phyloP scores from a whole-genome alignment of 2,329 filamentous ascomycete species.

The Sporothrix humicola region DNA sequence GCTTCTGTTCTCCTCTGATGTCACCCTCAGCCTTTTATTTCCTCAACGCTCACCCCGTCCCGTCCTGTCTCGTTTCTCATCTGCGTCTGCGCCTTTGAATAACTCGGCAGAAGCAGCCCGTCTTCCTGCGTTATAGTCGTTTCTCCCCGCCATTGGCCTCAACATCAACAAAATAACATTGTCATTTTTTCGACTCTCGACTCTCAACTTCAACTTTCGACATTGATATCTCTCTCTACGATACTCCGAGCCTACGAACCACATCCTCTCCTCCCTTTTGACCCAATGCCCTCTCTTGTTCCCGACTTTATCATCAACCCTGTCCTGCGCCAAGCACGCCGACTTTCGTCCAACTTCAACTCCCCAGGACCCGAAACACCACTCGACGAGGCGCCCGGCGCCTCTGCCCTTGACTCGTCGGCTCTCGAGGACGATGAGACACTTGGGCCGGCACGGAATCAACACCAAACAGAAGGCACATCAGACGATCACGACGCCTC shows the following conservation, averaged over 20 bases:
- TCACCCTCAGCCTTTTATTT: background rate
- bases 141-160: slow-evolving; percentile 11
- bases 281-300: slow-evolving; percentile 65
- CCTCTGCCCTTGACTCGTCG: slow-evolving; percentile 30
- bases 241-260: no score
- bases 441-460: slow-evolving; percentile 36
- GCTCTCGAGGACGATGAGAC: slow-evolving; percentile 37
- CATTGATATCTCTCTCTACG: no score
- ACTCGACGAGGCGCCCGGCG: slow-evolving; percentile 40
- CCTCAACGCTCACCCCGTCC: background rate
- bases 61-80: background rate
- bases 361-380: slow-evolving; percentile 45
- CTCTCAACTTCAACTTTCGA: no score
- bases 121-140: background rate
- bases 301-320: slow-evolving; percentile 70
- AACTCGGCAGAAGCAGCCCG: no score
- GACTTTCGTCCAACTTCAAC: slow-evolving; percentile 57
- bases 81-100: no score
- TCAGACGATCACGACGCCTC: background rate
- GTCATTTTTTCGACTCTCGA: background rate
- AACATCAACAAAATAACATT: background rate
- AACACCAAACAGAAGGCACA: background rate
- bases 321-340: slow-evolving; percentile 68
- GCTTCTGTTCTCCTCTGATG: background rate
- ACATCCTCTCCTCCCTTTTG: background rate